phyloP scores from a whole-genome alignment of 805 yeast species.

The Ogataea kodamae region DNA sequence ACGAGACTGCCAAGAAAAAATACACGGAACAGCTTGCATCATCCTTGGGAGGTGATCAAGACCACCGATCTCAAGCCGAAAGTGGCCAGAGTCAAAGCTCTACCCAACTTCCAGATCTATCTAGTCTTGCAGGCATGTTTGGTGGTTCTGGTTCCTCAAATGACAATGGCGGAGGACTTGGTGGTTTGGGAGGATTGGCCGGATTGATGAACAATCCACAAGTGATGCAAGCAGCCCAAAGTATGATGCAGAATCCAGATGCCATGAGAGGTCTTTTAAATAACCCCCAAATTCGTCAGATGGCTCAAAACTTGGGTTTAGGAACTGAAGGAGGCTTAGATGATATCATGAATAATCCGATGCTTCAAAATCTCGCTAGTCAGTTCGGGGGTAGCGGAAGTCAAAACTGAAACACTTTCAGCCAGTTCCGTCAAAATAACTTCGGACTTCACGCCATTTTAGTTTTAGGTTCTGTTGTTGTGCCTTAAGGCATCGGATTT shows the following conservation, averaged over 20 bases:
- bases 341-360: conserved; percentile 78
- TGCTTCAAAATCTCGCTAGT: conserved; percentile 66
- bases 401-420: not conserved
- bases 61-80: conserved; percentile 23
- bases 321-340: conserved; percentile 57
- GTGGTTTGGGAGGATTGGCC: conserved; percentile 68
- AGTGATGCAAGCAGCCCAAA: conserved; percentile 83
- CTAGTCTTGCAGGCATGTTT: conserved; percentile 54
- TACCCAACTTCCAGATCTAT: conserved; percentile 60
- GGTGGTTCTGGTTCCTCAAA: too few species aligned
- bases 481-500: too few species aligned
- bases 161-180: conserved; percentile 71
- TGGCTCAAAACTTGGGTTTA: conserved; percentile 75
- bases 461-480: too few species aligned
- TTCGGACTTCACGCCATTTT: too few species aligned
- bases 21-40: conserved; percentile 69
- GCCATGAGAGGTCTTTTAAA: conserved; percentile 71
- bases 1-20: conserved; percentile 87
- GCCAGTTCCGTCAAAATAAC: too few species aligned
- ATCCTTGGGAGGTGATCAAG: conserved; percentile 32
- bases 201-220: conserved; percentile 88
- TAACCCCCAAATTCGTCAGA: conserved; percentile 75
- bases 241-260: conserved; percentile 80
- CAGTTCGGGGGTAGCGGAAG: conserved; percentile 58
- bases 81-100: conserved; percentile 23